Evolutionary conservation across 768 basidiomycete genomes (phyloP).

Genomic region (Amanita subjunquillea): DNA sequence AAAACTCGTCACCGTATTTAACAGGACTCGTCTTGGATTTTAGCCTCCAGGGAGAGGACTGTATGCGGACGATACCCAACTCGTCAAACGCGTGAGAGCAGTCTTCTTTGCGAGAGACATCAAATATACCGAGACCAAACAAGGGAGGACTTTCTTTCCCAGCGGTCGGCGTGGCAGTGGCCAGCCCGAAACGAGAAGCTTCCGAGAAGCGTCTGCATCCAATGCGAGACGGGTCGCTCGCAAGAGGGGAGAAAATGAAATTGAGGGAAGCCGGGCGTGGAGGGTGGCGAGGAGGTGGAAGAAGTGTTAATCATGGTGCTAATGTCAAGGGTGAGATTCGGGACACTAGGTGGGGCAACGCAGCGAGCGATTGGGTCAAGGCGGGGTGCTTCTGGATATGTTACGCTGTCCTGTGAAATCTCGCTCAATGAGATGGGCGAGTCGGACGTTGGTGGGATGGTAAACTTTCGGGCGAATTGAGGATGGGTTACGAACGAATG

Average conservation of each 20-base stretch:
- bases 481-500: background rate
- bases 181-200: background rate
- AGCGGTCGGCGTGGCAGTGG: background rate
- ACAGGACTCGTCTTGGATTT: background rate
- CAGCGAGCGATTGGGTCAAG: background rate
- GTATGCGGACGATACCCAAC: constrained; percentile 2
- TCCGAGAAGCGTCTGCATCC: background rate
- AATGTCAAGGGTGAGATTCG: background rate
- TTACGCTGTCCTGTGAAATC: background rate
- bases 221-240: background rate
- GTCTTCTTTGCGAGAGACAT: background rate
- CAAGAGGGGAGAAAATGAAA: background rate
- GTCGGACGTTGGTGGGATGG: background rate
- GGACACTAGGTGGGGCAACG: background rate
- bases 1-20: background rate
- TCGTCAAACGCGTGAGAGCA: background rate
- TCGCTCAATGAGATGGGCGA: background rate
- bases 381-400: background rate
- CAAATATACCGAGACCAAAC: background rate
- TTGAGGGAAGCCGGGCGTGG: background rate
- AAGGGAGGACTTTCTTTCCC: background rate
- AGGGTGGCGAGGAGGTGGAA: background rate
- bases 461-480: background rate
- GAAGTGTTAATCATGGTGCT: background rate
- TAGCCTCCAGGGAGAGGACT: background rate